These are phyloP conservation scores for Mortierella claussenii DNA, from an alignment of 192 early-diverging fungal genomes.

Conservation along the genomic window DNA sequence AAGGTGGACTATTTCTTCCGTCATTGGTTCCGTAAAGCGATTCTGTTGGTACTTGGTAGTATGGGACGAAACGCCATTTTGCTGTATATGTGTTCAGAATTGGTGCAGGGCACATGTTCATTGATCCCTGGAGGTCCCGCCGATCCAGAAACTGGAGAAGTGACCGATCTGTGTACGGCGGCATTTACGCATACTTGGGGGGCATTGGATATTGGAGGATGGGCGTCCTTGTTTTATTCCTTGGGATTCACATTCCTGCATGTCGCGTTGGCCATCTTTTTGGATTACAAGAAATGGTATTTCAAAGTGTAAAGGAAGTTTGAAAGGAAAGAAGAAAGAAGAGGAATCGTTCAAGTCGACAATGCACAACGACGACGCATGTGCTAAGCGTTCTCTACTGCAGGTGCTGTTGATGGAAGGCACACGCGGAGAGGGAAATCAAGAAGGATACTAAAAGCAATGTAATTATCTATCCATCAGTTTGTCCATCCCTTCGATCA, in stretches of 20 bases:
- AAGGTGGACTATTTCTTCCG: slow-evolving; percentile 33
- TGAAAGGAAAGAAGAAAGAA: not conserved
- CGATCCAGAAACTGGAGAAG: slow-evolving; percentile 23
- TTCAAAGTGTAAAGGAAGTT: slow-evolving; percentile 37
- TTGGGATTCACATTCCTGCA: slow-evolving; percentile 33
- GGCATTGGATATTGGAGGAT: slow-evolving; percentile 37
- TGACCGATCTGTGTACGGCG: slow-evolving; percentile 4
- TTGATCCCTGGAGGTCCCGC: slow-evolving; percentile 33
- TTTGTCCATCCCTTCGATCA: too few species aligned
- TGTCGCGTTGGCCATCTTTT: slow-evolving; percentile 36
- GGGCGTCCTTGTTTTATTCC: slow-evolving; percentile 33
- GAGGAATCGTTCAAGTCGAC: not conserved
- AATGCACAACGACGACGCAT: too few species aligned
- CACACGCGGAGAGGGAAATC: too few species aligned
- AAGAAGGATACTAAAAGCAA: too few species aligned
- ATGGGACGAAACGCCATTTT: slow-evolving; percentile 63
- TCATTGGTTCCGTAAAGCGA: slow-evolving; percentile 36
- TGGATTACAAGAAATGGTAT: slow-evolving; percentile 53
- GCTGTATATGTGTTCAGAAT: slow-evolving; percentile 58
- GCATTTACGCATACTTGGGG: slow-evolving; percentile 40
- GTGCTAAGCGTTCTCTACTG: too few species aligned
- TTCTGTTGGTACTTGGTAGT: slow-evolving; percentile 34
- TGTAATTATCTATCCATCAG: too few species aligned
- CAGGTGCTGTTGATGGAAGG: too few species aligned
- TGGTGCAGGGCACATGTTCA: slow-evolving; percentile 39